A percentile compares a stretch with the other conserved stretches of the same genome.
phyloP scores from a whole-genome alignment of 2,329 filamentous ascomycete species.

The Sclerotinia sclerotiorum region DNA sequence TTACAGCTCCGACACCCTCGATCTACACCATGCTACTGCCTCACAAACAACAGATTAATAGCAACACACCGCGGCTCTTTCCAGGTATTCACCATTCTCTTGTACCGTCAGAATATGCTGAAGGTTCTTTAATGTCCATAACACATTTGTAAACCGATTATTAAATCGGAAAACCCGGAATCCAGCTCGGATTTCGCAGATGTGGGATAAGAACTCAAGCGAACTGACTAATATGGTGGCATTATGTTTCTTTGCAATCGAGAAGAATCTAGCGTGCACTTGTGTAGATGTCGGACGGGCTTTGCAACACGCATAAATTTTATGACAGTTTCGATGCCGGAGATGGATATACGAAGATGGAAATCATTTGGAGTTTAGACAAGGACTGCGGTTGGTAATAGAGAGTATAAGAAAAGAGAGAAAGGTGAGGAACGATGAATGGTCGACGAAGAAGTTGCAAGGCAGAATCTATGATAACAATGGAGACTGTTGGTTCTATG shows the following conservation, averaged over 20 bases:
- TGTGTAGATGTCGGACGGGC: slow-evolving; percentile 50
- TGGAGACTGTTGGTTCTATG: slow-evolving; percentile 33
- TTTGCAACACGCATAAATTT: slow-evolving; percentile 58
- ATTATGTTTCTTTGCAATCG: not conserved
- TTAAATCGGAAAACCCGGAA: slow-evolving; percentile 45
- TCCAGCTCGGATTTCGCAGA: slow-evolving; percentile 13
- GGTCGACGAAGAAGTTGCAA: slow-evolving; percentile 2
- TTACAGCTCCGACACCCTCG: slow-evolving; percentile 24
- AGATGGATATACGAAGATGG: slow-evolving; percentile 45
- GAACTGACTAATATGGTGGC: not conserved
- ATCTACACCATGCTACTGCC: slow-evolving; percentile 46
- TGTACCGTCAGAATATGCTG: slow-evolving; percentile 51
- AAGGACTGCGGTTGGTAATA: slow-evolving; percentile 54
- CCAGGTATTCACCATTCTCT: slow-evolving; percentile 49
- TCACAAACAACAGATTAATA: slow-evolving; percentile 60
- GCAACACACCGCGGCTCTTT: slow-evolving; percentile 49
- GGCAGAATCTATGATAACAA: slow-evolving; percentile 50
- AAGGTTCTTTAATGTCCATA: slow-evolving; percentile 54
- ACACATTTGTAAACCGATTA: slow-evolving; percentile 55
- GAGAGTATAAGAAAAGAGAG: slow-evolving; percentile 40
- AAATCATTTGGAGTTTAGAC: not conserved
- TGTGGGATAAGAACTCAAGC: slow-evolving; percentile 3
- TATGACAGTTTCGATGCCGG: slow-evolving; percentile 49
- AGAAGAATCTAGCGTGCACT: slow-evolving; percentile 41
- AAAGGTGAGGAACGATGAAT: not conserved